These are phyloP conservation scores for Dentipellis sp. DNA, from an alignment of 768 basidiomycete genomes.

Conservation along the genomic window DNA sequence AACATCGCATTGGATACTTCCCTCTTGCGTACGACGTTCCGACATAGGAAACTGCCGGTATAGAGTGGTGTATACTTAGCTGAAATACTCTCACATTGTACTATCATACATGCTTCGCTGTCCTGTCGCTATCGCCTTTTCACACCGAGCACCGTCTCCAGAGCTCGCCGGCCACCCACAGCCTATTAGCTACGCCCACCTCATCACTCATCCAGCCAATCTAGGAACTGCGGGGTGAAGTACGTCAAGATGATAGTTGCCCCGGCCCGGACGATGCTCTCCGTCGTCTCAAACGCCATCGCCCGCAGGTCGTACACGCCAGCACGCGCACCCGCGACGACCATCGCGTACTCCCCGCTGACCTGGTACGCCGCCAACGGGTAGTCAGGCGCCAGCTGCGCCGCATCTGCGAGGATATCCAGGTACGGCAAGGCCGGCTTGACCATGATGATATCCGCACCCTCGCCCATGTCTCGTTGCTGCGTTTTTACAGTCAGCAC, in stretches of 20 bases:
- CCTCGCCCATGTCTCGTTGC: conserved; percentile 84
- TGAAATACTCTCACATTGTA: neutral
- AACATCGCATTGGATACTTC: neutral
- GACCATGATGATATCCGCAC: conserved; percentile 98
- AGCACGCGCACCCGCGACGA: conserved; percentile 85
- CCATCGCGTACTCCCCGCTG: conserved; percentile 96
- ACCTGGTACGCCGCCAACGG: conserved; percentile 98
- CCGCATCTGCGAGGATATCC: conserved; percentile 88
- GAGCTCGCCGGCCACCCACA: too few relatives aligned
- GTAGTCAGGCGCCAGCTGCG: conserved; percentile 70
- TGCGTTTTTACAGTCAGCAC: conserved; percentile 21
- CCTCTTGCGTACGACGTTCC: neutral
- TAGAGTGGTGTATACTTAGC: neutral
- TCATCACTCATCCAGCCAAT: conserved; percentile 51
- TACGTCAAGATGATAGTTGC: conserved; percentile 83
- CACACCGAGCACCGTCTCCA: neutral
- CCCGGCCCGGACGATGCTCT: conserved; percentile 91
- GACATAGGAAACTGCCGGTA: neutral
- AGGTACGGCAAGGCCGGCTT: conserved; percentile 96
- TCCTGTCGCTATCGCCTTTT: neutral
- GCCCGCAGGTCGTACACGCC: conserved; percentile 88
- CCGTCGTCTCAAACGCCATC: conserved; percentile 92
- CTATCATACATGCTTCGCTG: neutral
- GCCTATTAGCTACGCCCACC: neutral
- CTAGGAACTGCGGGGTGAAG: conserved; percentile 94